Evolutionary conservation across 768 basidiomycete genomes (phyloP), one percentile per base, ranked within the genome.

Genomic region (Tulasnella sp.): DNA sequence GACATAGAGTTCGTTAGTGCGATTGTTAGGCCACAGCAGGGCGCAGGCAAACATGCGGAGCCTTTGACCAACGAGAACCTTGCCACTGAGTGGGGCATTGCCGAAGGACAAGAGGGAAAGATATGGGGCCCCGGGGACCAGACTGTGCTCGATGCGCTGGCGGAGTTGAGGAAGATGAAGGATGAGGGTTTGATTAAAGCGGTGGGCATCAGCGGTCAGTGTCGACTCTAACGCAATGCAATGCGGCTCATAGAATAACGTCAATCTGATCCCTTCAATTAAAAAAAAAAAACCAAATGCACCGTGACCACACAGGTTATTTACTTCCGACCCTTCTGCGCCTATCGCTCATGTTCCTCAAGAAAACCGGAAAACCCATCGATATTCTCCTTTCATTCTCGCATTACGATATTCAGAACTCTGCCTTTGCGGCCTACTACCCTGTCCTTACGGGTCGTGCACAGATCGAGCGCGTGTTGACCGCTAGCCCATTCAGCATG

Each of bases 401-500:
- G 23, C 88, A 93, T 69, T 77, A 88, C 56, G 82, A 79, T 23
- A 74, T 92, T 30, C 87, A 90, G 68, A 89, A 87, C 70, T 71
- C 73, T 58, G 82, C 79, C 15, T 76, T 84, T 68, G 68, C 70
- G 42, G 70, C 75, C 9, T 90, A 83, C 68, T 75, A 77, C 26
- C 71, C 77, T 10, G 76, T 78, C 42, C 77, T 92, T 56, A 73
- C 75, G 63, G 68, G 72, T 19, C 83, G 85, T 23, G 88, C 88
- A 0, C 73, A 79, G 51, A 78, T 94, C 45, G 68, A 70, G 58
- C 85, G 88, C 58, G 74, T 94, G 27, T 55, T 91, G 52, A 75
- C 84, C 2, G 91, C 91, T 1, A 90, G 89, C 1, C 91, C 91
- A 7, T 75, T 94, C 54, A 84, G 80, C 68, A 93, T 93, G 90